Conservation (phyloP, 108 stramenopile genomes). For the Mediolabrus comicus region DNA sequence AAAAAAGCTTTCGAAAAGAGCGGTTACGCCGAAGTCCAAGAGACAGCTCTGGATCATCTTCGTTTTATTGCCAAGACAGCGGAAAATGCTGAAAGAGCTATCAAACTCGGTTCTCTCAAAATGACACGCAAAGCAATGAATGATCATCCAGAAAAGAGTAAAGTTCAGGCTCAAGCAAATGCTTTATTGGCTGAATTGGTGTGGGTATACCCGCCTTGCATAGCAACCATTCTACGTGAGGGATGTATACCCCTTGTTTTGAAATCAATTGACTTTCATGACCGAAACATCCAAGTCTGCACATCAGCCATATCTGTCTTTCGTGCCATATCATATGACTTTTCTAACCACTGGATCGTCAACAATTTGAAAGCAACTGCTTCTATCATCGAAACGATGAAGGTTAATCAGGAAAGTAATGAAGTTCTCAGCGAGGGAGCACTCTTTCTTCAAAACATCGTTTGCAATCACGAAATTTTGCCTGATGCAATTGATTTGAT, state of each 20-base stretch:
- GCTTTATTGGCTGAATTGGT: slow-evolving; percentile 22
- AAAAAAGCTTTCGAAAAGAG: slow-evolving; percentile 3
- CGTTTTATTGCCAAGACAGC: slow-evolving; percentile 9
- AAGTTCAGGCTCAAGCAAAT: slow-evolving; percentile 28
- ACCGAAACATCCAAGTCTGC: slow-evolving; percentile 13
- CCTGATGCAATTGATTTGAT: slow-evolving; percentile 2
- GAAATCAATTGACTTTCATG: slow-evolving; percentile 29
- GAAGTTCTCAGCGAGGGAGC: slow-evolving; percentile 33
- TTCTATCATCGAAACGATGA: slow-evolving; percentile 34
- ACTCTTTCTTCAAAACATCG: slow-evolving; percentile 32
- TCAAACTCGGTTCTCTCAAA: slow-evolving; percentile 22
- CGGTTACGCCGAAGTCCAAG: not conserved
- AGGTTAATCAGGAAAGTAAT: slow-evolving; percentile 8
- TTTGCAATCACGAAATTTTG: slow-evolving; percentile 18
- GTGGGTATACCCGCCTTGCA: slow-evolving; percentile 18
- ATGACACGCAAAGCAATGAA: slow-evolving; percentile 32
- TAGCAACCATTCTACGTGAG: slow-evolving; percentile 3
- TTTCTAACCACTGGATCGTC: slow-evolving; percentile 17
- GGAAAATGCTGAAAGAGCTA: slow-evolving; percentile 13
- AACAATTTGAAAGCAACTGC: slow-evolving; percentile 23
- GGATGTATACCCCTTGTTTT: slow-evolving; percentile 23
- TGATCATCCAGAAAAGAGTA: slow-evolving; percentile 5
- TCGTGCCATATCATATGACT: slow-evolving; percentile 42
- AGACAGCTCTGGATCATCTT: slow-evolving; percentile 11
- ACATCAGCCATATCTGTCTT: slow-evolving; percentile 31